phyloP scores from a whole-genome alignment of 768 basidiomycete genomes.

The Leccinellum rugosiceps region DNA sequence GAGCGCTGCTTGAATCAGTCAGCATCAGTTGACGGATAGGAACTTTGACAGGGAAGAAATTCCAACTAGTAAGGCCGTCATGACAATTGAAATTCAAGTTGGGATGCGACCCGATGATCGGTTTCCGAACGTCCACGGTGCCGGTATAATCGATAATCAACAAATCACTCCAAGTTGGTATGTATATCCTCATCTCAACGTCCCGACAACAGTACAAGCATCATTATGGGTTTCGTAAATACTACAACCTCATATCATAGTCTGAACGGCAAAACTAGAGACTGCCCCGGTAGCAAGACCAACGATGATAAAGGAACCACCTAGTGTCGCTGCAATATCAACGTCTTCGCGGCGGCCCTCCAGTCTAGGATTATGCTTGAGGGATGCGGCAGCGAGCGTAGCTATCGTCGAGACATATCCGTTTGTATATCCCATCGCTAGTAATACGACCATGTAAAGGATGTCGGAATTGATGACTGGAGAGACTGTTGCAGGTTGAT shows the following conservation, averaged over 20 bases:
- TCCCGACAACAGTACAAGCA: background rate
- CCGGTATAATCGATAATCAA: no score
- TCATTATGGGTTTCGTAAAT: background rate
- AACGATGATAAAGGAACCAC: slow-evolving; percentile 73
- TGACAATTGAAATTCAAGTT: no score
- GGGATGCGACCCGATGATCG: no score
- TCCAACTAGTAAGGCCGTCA: no score
- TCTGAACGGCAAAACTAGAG: slow-evolving; percentile 76
- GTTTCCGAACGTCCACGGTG: no score
- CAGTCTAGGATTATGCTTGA: slow-evolving; percentile 74
- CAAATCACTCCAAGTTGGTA: background rate
- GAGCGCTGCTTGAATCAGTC: no score
- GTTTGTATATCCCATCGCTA: slow-evolving; percentile 74
- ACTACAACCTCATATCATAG: slow-evolving; percentile 48
- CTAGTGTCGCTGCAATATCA: slow-evolving; percentile 83
- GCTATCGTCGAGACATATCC: slow-evolving; percentile 77
- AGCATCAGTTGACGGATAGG: no score
- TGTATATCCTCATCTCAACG: background rate
- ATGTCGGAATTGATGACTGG: slow-evolving; percentile 70
- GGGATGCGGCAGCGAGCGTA: slow-evolving; percentile 81
- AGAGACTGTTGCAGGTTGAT: slow-evolving; percentile 37
- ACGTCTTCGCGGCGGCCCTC: slow-evolving; percentile 72
- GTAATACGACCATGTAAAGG: slow-evolving; percentile 69
- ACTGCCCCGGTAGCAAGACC: slow-evolving; percentile 77
- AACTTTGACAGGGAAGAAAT: no score